phyloP scores from a whole-genome alignment of 2,329 filamentous ascomycete genomes.

The Diaporthe destruens region DNA sequence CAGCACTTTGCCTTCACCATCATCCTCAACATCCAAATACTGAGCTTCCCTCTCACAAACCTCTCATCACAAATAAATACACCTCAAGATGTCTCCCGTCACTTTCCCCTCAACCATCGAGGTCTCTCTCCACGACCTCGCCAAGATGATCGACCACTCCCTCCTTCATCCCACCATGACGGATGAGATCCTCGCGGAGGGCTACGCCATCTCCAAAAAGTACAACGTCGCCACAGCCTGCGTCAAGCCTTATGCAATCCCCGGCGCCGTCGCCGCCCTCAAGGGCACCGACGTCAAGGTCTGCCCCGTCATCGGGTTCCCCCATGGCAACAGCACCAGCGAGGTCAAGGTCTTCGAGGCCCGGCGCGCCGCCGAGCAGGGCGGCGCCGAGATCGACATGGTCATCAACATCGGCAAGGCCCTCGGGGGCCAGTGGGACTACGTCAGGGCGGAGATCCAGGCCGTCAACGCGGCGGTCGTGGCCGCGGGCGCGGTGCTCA shows the following conservation, averaged over 20 bases:
- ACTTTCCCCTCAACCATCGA: too few species aligned
- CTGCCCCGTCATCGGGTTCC: constrained; percentile 72
- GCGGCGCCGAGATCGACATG: constrained; percentile 70
- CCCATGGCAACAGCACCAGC: constrained; percentile 68
- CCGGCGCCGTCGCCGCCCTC: constrained; percentile 59
- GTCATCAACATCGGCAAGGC: constrained; percentile 72
- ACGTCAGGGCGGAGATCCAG: constrained; percentile 65
- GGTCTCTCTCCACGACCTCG: constrained; percentile 48
- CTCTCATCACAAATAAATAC: too few species aligned
- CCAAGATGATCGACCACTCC: constrained; percentile 71
- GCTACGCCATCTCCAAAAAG: constrained; percentile 61
- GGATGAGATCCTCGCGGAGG: constrained; percentile 63
- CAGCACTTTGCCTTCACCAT: too few species aligned
- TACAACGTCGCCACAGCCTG: constrained; percentile 68
- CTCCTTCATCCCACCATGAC: constrained; percentile 73
- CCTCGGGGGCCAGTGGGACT: constrained; percentile 67
- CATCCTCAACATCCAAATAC: too few species aligned
- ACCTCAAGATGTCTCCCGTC: too few species aligned
- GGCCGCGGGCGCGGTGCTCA: constrained; percentile 46
- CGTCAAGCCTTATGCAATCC: constrained; percentile 68
- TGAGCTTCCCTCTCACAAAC: too few species aligned
- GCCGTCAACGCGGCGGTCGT: constrained; percentile 61
- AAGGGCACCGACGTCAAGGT: constrained; percentile 62
- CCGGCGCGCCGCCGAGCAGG: constrained; percentile 58
- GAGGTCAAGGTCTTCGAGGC: constrained; percentile 68